These are phyloP conservation scores for Heterobasidion occidentale DNA, from an alignment of 1,284 basidiomycete species.

Conservation along the genomic window DNA sequence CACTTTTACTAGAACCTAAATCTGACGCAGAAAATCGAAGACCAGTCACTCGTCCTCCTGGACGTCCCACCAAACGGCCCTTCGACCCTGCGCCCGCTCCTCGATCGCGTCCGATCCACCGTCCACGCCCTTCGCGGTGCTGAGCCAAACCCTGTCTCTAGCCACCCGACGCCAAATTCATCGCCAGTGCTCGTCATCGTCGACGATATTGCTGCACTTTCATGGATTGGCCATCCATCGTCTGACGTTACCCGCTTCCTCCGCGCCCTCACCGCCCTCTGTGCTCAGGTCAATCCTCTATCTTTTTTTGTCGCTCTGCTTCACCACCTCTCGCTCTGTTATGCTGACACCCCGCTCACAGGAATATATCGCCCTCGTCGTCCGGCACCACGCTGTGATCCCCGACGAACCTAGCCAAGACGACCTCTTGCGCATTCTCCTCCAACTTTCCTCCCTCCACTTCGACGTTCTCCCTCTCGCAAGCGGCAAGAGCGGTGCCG, in stretches of 20 bases:
- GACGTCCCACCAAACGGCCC: no score
- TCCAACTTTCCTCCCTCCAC: slow-evolving; percentile 56
- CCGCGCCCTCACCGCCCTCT: slow-evolving; percentile 48
- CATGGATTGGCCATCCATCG: slow-evolving; percentile 55
- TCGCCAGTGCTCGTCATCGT: slow-evolving; percentile 40
- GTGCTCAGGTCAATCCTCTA: slow-evolving; percentile 37
- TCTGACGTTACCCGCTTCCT: slow-evolving; percentile 44
- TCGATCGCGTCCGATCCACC: no score
- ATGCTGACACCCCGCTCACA: slow-evolving; percentile 16
- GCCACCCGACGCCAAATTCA: not conserved
- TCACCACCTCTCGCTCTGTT: no score
- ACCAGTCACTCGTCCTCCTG: no score
- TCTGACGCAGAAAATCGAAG: slow-evolving; percentile 13
- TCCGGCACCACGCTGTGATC: slow-evolving; percentile 54
- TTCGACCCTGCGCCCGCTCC: no score
- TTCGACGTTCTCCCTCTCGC: slow-evolving; percentile 60
- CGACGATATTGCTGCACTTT: slow-evolving; percentile 56
- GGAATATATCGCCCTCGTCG: slow-evolving; percentile 42
- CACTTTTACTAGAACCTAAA: not conserved
- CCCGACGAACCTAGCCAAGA: slow-evolving; percentile 40
- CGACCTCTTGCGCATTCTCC: slow-evolving; percentile 44
- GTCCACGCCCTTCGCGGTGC: slow-evolving; percentile 1
- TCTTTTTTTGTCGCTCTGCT: not conserved
- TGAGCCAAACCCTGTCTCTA: not conserved
- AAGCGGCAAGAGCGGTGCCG: slow-evolving; percentile 65